phyloP scores from a whole-genome alignment of 495 filamentous ascomycete species.

The Aspergillus panamensis region DNA sequence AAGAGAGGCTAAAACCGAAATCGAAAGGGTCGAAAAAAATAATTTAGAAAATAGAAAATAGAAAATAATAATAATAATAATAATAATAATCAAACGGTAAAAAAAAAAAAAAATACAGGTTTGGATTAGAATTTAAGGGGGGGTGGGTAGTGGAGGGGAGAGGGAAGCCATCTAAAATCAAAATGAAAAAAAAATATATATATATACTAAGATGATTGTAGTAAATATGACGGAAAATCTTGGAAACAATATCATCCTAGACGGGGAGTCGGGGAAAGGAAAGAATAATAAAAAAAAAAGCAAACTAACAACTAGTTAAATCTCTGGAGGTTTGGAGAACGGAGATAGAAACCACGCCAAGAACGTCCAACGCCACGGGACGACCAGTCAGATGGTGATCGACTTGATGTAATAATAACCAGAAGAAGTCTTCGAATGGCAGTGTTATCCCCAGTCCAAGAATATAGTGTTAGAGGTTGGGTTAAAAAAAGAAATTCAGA shows the following conservation, averaged over 20 bases:
- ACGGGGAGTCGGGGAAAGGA: constrained; percentile 16
- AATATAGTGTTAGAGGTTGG: constrained; percentile 1
- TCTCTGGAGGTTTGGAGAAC: constrained; percentile 16
- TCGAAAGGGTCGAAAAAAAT: constrained; percentile 4
- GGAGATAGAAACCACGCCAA: constrained; percentile 9
- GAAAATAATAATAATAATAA: no score
- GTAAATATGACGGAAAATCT: constrained; percentile 4
- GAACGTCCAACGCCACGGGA: constrained; percentile 16
- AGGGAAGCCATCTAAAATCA: neutral
- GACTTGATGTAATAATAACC: neutral
- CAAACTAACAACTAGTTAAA: constrained; percentile 22
- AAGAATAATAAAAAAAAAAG: constrained; percentile 15
- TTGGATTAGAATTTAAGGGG: constrained; percentile 3
- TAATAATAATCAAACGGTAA: constrained; percentile 10
- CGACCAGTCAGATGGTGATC: constrained; percentile 22
- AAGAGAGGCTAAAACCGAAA: constrained; percentile 3
- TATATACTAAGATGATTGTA: neutral
- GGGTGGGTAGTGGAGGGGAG: constrained; percentile 1
- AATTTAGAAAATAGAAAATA: no score
- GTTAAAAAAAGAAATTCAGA: constrained; percentile 2
- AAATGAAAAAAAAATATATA: neutral
- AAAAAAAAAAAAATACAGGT: constrained; percentile 14
- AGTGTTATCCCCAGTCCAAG: neutral
- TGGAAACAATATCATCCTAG: constrained; percentile 3
- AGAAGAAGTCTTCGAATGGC: neutral